phyloP scores from a whole-genome alignment of 805 yeast genomes.

The Candida stauntonica region DNA sequence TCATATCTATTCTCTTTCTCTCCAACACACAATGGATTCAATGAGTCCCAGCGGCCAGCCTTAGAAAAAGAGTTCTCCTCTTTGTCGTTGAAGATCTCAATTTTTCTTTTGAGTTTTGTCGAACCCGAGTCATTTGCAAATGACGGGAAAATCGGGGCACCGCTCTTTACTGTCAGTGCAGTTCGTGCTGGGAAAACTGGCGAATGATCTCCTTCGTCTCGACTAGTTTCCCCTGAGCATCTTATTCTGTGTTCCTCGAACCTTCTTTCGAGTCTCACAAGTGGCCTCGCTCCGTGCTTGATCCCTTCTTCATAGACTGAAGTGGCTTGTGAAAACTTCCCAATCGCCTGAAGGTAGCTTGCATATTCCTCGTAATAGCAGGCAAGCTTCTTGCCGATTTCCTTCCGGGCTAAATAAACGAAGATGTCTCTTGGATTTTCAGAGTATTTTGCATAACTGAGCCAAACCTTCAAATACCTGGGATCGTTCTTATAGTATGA shows the following conservation, averaged over 20 bases:
- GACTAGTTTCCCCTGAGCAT: conserved; percentile 1
- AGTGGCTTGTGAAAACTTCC: conserved; percentile 49
- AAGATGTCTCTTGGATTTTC: conserved; percentile 71
- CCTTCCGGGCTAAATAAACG: conserved; percentile 62
- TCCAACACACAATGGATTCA: conserved; percentile 46
- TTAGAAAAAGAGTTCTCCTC: conserved; percentile 13
- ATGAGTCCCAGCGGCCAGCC: conserved; percentile 39
- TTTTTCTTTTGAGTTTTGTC: conserved; percentile 14
- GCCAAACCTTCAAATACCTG: conserved; percentile 76
- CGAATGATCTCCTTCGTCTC: conserved; percentile 29
- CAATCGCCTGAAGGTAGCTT: conserved; percentile 47
- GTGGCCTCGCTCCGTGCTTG: conserved; percentile 60
- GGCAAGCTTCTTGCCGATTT: conserved; percentile 65
- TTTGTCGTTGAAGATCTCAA: conserved; percentile 20
- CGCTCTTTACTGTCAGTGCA: conserved; percentile 37
- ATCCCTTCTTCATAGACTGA: conserved; percentile 59
- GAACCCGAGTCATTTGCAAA: conserved; percentile 5
- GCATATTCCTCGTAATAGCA: conserved; percentile 80
- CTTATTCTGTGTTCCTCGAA: conserved; percentile 35
- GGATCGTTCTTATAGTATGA: conserved; percentile 76
- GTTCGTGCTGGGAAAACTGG: conserved; percentile 33
- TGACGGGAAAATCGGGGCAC: conserved; percentile 20
- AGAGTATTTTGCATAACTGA: conserved; percentile 64
- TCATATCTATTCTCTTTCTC: conserved; percentile 59
- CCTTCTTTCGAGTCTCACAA: conserved; percentile 37